A percentile compares a stretch with the other conserved stretches of the same genome.
phyloP scores from a whole-genome alignment of 1,284 basidiomycete genomes.

The Ceratobasidium theobromae region DNA sequence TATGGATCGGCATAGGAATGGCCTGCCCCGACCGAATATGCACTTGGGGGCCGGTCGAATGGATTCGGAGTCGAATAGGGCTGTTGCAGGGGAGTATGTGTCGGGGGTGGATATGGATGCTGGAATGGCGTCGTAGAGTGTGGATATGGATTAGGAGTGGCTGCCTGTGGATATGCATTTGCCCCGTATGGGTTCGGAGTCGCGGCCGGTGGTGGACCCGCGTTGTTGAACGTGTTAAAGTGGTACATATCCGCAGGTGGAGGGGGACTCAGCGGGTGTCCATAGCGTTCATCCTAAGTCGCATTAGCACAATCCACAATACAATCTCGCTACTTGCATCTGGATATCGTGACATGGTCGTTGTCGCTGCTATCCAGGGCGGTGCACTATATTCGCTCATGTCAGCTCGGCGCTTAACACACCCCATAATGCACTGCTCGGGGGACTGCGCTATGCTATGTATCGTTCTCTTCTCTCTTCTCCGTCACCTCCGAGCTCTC shows the following conservation, averaged over 20 bases:
- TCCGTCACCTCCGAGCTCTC: too few relatives aligned
- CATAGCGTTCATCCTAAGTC: conserved; percentile 19
- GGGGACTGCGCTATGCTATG: too few relatives aligned
- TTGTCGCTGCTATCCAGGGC: conserved; percentile 24
- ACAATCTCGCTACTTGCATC: not conserved
- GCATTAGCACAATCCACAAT: not conserved
- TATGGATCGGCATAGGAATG: conserved; percentile 19
- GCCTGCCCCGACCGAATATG: conserved; percentile 12
- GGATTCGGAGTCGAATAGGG: conserved; percentile 25
- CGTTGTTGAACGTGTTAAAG: conserved; percentile 22
- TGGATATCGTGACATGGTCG: conserved; percentile 27
- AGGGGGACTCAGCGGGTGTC: conserved; percentile 24
- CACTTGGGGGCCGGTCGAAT: conserved; percentile 22
- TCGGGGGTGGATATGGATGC: not conserved
- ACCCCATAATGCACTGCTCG: too few relatives aligned
- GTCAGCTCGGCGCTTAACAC: not conserved
- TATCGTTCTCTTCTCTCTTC: too few relatives aligned
- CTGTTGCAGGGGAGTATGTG: conserved; percentile 16
- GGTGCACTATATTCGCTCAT: not conserved
- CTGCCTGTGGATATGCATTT: not conserved
- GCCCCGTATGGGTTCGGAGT: conserved; percentile 7
- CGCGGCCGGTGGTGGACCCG: conserved; percentile 2
- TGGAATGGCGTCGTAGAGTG: not conserved
- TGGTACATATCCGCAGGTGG: conserved; percentile 22
- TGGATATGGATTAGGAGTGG: conserved; percentile 5